These are phyloP conservation scores for Xylariaceae sp. DNA, from an alignment of 2,329 filamentous ascomycete genomes.

Conservation along the genomic window DNA sequence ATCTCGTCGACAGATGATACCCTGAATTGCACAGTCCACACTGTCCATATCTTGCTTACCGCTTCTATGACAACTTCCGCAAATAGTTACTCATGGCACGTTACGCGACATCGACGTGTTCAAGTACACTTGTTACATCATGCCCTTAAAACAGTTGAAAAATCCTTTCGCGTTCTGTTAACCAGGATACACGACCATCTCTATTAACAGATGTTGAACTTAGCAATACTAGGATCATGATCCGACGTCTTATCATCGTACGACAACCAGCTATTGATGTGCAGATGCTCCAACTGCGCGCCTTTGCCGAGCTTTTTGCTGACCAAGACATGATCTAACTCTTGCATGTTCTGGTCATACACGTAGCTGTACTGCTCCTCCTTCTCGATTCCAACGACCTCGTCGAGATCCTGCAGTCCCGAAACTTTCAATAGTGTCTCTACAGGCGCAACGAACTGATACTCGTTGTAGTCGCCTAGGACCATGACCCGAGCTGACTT, in stretches of 20 bases:
- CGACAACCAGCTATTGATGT: conserved; percentile 67
- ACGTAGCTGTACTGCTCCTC: conserved; percentile 69
- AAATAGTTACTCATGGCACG: too few species aligned
- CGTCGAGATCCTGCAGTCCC: conserved; percentile 61
- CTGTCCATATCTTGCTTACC: too few species aligned
- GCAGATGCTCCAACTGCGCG: conserved; percentile 61
- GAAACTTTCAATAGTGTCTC: conserved; percentile 51
- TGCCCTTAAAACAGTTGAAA: too few species aligned
- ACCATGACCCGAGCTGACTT: conserved; percentile 55
- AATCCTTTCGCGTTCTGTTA: too few species aligned
- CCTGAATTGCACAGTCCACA: too few species aligned
- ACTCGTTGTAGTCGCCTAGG: conserved; percentile 73
- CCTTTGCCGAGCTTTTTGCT: conserved; percentile 25
- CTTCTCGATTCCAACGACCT: conserved; percentile 48
- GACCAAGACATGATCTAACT: conserved; percentile 67
- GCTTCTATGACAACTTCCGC: too few species aligned
- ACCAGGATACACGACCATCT: too few species aligned
- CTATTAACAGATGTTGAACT: conserved; percentile 53
- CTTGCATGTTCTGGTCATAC: conserved; percentile 67
- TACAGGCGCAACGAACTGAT: conserved; percentile 60
- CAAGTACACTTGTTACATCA: too few species aligned
- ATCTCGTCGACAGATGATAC: too few species aligned
- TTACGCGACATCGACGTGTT: too few species aligned
- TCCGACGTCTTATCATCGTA: conserved; percentile 58
- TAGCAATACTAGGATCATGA: conserved; percentile 67